Base-by-base conservation (phyloP, 2,329 filamentous ascomycete genomes). In the Colletotrichum liaoningense region DNA sequence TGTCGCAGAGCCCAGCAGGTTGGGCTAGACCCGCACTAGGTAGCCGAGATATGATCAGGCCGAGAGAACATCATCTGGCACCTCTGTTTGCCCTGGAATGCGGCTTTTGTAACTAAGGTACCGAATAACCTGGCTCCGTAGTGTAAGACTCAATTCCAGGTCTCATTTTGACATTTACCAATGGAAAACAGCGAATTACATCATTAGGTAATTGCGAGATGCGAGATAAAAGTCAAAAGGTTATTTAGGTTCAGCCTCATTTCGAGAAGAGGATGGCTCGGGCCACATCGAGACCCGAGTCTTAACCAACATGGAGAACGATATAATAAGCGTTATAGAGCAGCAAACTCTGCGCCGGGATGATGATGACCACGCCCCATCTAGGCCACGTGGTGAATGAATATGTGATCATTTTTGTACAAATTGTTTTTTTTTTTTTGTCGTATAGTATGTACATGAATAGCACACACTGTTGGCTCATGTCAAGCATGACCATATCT, bases 151-250 rank as follows among this genome's bases (percentile, higher is more conserved):
- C 28, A 28, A 6, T 28, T 28, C 28, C 5, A 28, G 28, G 6
- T 28, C 28, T 28, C 28, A 28, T 28, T 28, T 28, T 28, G 5
- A 28, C 28, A 28, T 28, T 28, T 38, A 11, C 35, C 4, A 19
- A 6, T 8, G 3, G 38, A 5, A 46, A 6, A 46, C 1, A 46
- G 16, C 16, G 4, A 26, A 22, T 49, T 49, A 22, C 19, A n/a
- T 49, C 12, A n/a, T 22, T 1, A 11, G 16, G 0, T 49, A 0
- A 22, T 22, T 9, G 0, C 42, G 0, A 22, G 19, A 49, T 49
- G 42, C 42, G 19, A 0, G 42, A 9, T 49, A 0, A 49, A 22
- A 11, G 0, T 49, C 42, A 5, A 49, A 49, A 49, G 42, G 19
- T 5, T 1, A 49, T 49, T 49, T 11, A 49, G 42, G 19, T 49